Conservation (phyloP, 306 rosid genomes). For the Lotus japonicus region DNA sequence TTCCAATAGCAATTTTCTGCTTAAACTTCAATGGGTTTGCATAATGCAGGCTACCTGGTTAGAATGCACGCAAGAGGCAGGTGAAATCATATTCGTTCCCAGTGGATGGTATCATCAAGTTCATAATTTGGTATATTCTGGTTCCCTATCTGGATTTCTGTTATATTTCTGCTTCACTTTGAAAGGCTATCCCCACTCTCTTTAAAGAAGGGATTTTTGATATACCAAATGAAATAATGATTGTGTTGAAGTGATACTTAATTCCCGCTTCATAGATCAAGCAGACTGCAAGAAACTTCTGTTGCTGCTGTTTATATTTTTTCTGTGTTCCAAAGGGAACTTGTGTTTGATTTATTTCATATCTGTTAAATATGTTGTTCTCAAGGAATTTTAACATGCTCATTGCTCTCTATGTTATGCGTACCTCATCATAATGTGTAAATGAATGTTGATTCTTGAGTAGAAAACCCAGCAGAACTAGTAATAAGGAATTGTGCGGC, state of each 20-base stretch:
- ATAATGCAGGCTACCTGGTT: slow-evolving; percentile 71
- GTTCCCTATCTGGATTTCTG: background rate
- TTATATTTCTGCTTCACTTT: slow-evolving; percentile 6
- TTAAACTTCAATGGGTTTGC: slow-evolving; percentile 17
- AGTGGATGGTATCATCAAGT: slow-evolving; percentile 99
- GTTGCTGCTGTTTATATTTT: background rate
- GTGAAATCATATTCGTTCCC: slow-evolving; percentile 89
- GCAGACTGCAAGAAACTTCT: background rate
- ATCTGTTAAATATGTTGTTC: background rate
- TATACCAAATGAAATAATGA: background rate
- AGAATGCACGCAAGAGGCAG: slow-evolving; percentile 83
- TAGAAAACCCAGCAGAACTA: slow-evolving; percentile 2
- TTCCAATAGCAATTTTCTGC: slow-evolving; percentile 18
- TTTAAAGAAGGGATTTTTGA: background rate
- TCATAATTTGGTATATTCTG: slow-evolving; percentile 65
- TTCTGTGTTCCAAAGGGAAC: background rate
- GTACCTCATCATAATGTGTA: background rate
- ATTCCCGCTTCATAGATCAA: background rate
- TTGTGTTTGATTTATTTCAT: background rate
- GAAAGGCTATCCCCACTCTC: background rate
- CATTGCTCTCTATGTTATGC: background rate
- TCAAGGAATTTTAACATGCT: slow-evolving; percentile 1
- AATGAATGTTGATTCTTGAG: background rate
- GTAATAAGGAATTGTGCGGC: background rate
- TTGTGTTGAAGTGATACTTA: background rate